Base-by-base conservation (phyloP, 2,329 filamentous ascomycete genomes). In the Phialophora macrospora region DNA sequence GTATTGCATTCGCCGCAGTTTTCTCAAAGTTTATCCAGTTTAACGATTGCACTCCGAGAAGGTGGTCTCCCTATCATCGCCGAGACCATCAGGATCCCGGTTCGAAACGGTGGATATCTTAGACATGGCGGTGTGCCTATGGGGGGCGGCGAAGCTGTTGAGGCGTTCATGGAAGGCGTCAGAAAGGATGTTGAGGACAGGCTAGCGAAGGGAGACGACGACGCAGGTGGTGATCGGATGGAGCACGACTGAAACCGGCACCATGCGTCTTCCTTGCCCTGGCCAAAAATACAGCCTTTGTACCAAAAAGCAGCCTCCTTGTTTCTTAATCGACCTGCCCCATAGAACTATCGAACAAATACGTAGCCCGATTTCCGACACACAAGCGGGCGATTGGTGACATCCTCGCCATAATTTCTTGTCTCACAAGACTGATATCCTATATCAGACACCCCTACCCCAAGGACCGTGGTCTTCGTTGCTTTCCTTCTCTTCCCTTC, bases 1-100 rank as follows among this genome's bases (percentile, higher is more conserved):
- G 93, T 98, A 7, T 80, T 98, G 14, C 87, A 91, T 69, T 96
- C 91, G 70, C 94, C 95, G 20, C 95, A 99, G 75, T 93, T 99
- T 74, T 87, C 88, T 67, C 95, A 98, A 77, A 94, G 92, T 71
- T 80, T 97, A 46, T 87, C 88, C 0, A 95, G 90, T 75, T 80
- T 99, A 72, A 97, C 93, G 0, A 88, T 93, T 78, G 95, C 95
- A 12, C 82, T 99, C 62, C 85, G 93, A 64, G 94, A 98, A 72
- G 95, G 95, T 12, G 95, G 94, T 0, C 79, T 99, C 64, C 93
- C 94, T 4, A 96, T 89, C 72, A 90, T 99, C 69, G 90, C 92
- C 6, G 93, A 96, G 73, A 94, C 93, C 3, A 81, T 99, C 46
- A 86, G 88, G 6, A 86, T 98, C 65, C 87, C 88, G 71, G 87